A percentile compares a stretch with the other conserved stretches of the same genome.
phyloP scores from a whole-genome alignment of 2,329 filamentous ascomycete species.

The Lachnellula occidentalis region DNA sequence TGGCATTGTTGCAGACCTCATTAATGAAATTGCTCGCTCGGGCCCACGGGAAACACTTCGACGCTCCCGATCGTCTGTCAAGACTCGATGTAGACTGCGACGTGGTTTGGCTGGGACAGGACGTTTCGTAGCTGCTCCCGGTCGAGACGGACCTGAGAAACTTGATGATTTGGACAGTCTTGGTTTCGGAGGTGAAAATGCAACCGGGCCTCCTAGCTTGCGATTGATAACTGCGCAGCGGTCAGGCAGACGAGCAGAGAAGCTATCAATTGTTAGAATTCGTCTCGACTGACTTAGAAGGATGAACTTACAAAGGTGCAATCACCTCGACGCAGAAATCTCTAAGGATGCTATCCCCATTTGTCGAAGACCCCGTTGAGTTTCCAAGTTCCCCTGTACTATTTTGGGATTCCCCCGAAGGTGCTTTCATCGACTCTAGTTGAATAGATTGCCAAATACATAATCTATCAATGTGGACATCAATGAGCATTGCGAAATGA shows the following conservation, averaged over 20 bases:
- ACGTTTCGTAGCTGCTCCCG: constrained; percentile 48
- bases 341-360: constrained; percentile 53
- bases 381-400: constrained; percentile 13
- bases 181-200: constrained; percentile 50
- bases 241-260: constrained; percentile 68
- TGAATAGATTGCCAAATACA: constrained; percentile 81
- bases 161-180: constrained; percentile 41
- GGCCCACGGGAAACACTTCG: constrained; percentile 53
- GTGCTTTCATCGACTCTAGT: constrained; percentile 45
- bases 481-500: constrained; percentile 60
- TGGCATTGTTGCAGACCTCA: constrained; percentile 63
- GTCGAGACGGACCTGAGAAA: constrained; percentile 41
- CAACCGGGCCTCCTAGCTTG: constrained; percentile 68
- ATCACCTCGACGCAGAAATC: constrained; percentile 79
- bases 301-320: constrained; percentile 61
- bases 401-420: constrained; percentile 36
- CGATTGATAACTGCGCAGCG: constrained; percentile 65
- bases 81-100: constrained; percentile 55
- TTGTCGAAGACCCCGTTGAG: constrained; percentile 14
- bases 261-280: constrained; percentile 45
- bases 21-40: constrained; percentile 54
- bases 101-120: constrained; percentile 38
- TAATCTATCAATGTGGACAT: constrained; percentile 70
- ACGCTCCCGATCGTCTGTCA: constrained; percentile 51
- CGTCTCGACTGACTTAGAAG: constrained; percentile 4